These are phyloP conservation scores for Suaeda aralocaspica DNA, from an alignment of 148 eudicot genomes.

Conservation along the genomic window DNA sequence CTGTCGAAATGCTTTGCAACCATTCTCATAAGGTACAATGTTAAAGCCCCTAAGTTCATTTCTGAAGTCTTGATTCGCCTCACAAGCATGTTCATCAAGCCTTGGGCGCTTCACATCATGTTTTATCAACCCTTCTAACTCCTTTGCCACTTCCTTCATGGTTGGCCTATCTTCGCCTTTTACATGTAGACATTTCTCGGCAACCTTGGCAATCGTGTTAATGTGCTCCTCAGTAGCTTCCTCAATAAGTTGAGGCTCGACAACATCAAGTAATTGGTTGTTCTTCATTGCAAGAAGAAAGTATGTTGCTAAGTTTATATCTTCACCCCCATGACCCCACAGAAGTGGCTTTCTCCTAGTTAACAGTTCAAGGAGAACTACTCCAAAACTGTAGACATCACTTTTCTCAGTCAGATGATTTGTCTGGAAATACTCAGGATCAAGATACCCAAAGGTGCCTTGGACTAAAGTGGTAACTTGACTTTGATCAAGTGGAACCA, in stretches of 20 bases:
- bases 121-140: slow-evolving; percentile 3
- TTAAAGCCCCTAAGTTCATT: too few species aligned
- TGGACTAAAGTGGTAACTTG: slow-evolving; percentile 27
- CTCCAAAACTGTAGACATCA: slow-evolving; percentile 29
- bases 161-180: slow-evolving; percentile 30
- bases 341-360: slow-evolving; percentile 9
- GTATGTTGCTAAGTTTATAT: slow-evolving; percentile 14
- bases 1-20: too few species aligned
- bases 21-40: too few species aligned
- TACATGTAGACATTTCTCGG: slow-evolving; percentile 17
- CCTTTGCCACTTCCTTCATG: slow-evolving; percentile 27
- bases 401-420: slow-evolving; percentile 24
- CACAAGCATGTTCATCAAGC: too few species aligned
- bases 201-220: slow-evolving; percentile 11
- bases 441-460: slow-evolving; percentile 30
- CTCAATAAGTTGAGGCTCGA: slow-evolving; percentile 19
- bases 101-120: too few species aligned
- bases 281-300: neutral
- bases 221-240: slow-evolving; percentile 26
- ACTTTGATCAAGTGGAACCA: slow-evolving; percentile 23
- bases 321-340: slow-evolving; percentile 4
- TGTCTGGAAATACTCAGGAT: slow-evolving; percentile 29
- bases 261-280: slow-evolving; percentile 11
- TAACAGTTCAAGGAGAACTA: slow-evolving; percentile 18
- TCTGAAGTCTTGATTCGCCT: too few species aligned